Percentiles rank a stretch among this genome's conserved stretches.
Evolutionary conservation across 2,329 filamentous ascomycete genomes (phyloP).

Genomic region (Trichoderma polysporum): DNA sequence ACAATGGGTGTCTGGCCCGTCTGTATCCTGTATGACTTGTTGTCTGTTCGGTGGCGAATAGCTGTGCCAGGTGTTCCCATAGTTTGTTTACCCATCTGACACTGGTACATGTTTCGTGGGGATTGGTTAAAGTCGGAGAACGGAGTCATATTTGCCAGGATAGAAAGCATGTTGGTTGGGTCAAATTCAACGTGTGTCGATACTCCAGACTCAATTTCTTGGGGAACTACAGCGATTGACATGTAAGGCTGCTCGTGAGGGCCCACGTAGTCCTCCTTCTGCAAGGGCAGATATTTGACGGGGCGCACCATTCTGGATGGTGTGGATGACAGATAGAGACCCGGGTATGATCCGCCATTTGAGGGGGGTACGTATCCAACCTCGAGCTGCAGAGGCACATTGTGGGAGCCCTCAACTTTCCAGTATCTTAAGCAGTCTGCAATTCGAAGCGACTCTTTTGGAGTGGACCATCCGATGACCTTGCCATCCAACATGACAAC

Average conservation of each 20-base stretch:
- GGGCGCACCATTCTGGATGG: constrained; percentile 85
- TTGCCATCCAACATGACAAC: constrained; percentile 87
- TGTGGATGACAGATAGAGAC: constrained; percentile 88
- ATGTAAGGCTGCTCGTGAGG: constrained; percentile 97
- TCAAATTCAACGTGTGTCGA: constrained; percentile 93
- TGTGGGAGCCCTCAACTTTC: constrained; percentile 87
- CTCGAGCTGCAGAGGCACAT: constrained; percentile 80
- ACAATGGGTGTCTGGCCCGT: constrained; percentile 96
- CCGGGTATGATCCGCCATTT: constrained; percentile 90
- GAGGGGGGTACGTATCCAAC: constrained; percentile 89
- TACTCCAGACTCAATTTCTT: constrained; percentile 82
- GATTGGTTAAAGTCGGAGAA: constrained; percentile 99
- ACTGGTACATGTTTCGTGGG: constrained; percentile 98
- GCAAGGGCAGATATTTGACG: constrained; percentile 85
- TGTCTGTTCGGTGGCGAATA: constrained; percentile 84
- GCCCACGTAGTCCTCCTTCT: constrained; percentile 83
- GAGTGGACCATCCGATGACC: constrained; percentile 86
- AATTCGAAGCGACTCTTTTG: constrained; percentile 76
- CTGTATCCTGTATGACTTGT: constrained; percentile 93
- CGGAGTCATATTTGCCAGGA: constrained; percentile 96
- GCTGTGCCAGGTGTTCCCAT: constrained; percentile 96
- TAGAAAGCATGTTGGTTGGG: constrained; percentile 95
- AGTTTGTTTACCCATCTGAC: constrained; percentile 98
- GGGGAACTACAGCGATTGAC: constrained; percentile 90
- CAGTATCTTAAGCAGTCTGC: constrained; percentile 87